Evolutionary conservation across 2,329 filamentous ascomycete genomes (phyloP), one percentile per base, ranked within the genome.

Genomic region (Dothideomycetidae sp.): DNA sequence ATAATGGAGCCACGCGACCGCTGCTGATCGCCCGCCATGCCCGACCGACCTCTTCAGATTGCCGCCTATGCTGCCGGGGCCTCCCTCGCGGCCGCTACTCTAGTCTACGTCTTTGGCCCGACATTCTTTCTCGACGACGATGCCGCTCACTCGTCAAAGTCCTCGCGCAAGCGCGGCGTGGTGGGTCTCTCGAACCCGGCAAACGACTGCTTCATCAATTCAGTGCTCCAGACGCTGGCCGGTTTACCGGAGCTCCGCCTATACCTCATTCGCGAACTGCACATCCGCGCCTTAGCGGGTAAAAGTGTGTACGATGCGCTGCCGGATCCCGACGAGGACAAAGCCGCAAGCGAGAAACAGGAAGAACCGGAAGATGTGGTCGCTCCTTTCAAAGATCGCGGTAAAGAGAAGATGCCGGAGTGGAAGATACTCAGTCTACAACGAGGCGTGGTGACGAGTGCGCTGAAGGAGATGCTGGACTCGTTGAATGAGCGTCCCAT

Each of bases 41-140:
- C 80, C 51, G 81, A 90, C 55, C 85, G 80, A 64, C 76, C 77
- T 39, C 70, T 83, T 42, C 85, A 79, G 5, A 79, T 90, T 50
- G 83, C 84, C 50, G 84, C 83, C 31, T 98, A 98, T 62, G 90
- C 90, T 52, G 90, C 88, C 42, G 88, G 88, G 50, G 90, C 88
- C 43, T 93, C 86, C 38, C 78, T 98, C 45, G 90, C 90, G 39
- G 90, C 90, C 44, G 82, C 93, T 45, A 88, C 90, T 19, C 73
- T 96, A 41, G 82, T 96, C 56, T 98, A 96, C 61, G 88, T 96
- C 50, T 96, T 98, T 61, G 85, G 80, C 5, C 90, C 90, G n/a
- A 96, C 86, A 36, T 96, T 88, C 60, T 82, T 93, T 51, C 78
- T 96, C 57, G 88, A 98, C 61, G 76, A 78, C 53, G 81, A 90